These are phyloP conservation scores for Hordeum pubiflorum DNA, from an alignment of 202 grass and related monocot species.

Conservation along the genomic window DNA sequence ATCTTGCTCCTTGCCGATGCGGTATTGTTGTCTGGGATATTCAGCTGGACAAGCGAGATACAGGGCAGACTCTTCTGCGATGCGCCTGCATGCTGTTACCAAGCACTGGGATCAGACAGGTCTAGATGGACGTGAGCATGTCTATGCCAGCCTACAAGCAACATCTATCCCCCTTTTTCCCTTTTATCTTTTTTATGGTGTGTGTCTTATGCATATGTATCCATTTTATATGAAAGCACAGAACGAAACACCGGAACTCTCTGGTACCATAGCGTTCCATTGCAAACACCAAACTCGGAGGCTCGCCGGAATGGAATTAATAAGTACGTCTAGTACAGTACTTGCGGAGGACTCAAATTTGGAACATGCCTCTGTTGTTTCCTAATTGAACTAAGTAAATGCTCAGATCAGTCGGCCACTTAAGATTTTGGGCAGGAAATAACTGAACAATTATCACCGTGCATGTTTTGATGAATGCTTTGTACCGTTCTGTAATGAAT, in stretches of 20 bases:
- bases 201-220: background rate
- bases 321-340: background rate
- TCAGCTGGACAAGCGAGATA: background rate
- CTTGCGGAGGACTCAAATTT: background rate
- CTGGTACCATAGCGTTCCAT: background rate
- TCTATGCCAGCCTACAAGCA: background rate
- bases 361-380: background rate
- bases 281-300: background rate
- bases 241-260: background rate
- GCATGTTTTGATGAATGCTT: background rate
- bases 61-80: background rate
- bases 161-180: background rate
- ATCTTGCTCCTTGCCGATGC: background rate
- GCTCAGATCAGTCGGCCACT: background rate
- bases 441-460: background rate
- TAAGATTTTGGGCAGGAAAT: background rate
- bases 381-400: background rate
- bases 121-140: background rate
- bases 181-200: background rate
- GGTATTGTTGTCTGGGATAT: background rate
- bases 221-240: background rate
- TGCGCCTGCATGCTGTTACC: background rate
- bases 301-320: background rate
- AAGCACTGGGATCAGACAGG: background rate
- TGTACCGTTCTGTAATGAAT: background rate